Evolutionary conservation across 2,329 filamentous ascomycete genomes (phyloP).

Genomic region (Ophiostoma triangulosporum): DNA sequence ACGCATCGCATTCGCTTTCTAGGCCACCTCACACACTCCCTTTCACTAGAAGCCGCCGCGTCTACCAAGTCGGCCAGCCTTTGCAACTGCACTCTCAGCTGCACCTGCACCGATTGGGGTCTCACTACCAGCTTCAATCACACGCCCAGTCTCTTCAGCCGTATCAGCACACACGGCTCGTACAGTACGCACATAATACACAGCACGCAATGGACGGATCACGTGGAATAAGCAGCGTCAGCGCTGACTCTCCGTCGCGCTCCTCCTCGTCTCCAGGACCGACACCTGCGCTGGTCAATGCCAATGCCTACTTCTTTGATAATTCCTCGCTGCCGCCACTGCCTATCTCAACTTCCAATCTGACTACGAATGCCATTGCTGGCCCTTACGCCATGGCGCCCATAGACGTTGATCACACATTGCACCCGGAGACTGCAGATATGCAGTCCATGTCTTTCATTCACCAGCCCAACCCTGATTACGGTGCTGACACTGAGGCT

Average conservation of each 20-base stretch:
- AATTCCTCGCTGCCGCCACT: background rate
- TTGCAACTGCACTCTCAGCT: background rate
- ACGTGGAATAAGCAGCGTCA: slow-evolving; percentile 1
- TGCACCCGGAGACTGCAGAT: too few relatives aligned
- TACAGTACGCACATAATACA: too few relatives aligned
- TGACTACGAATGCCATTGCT: background rate
- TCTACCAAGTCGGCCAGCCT: background rate
- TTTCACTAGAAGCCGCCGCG: background rate
- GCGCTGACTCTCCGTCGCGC: background rate
- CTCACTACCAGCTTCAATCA: background rate
- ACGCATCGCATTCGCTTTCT: background rate
- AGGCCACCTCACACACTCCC: background rate
- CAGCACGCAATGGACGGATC: background rate
- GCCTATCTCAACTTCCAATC: slow-evolving; percentile 2
- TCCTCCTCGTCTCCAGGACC: background rate
- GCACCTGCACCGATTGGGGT: background rate
- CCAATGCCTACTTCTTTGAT: background rate
- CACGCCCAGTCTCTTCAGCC: background rate
- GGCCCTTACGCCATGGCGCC: background rate
- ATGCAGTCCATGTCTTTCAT: slow-evolving; percentile 23
- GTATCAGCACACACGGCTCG: background rate
- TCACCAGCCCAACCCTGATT: slow-evolving; percentile 37
- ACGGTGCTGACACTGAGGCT: slow-evolving; percentile 13
- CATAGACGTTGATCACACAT: background rate
- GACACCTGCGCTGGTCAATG: background rate